phyloP scores from a whole-genome alignment of 371 early-diverging fungal species.

The Lichtheimia corymbifera region DNA sequence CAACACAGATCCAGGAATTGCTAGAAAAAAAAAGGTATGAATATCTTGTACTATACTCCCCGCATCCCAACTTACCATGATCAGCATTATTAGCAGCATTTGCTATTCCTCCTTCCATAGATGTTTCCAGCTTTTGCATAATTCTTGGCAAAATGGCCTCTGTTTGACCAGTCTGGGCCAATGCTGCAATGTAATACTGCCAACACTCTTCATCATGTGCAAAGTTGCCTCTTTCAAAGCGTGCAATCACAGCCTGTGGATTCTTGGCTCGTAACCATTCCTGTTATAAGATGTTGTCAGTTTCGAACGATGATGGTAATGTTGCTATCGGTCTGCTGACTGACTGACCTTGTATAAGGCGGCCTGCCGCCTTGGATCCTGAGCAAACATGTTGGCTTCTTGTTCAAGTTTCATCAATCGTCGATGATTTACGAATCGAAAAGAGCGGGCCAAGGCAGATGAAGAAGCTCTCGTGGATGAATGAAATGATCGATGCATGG shows the following conservation, averaged over 20 bases:
- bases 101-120: constrained; percentile 16
- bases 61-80: constrained; percentile 7
- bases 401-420: constrained; percentile 64
- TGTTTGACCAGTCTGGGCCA: constrained; percentile 64
- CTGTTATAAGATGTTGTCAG: constrained; percentile 26
- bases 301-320: not conserved
- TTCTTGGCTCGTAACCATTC: constrained; percentile 67
- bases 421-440: constrained; percentile 49
- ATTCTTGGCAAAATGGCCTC: constrained; percentile 68
- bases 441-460: constrained; percentile 13
- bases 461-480: constrained; percentile 10
- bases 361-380: constrained; percentile 67
- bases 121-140: constrained; percentile 61
- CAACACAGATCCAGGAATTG: constrained; percentile 29
- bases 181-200: constrained; percentile 71
- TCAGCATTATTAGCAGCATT: constrained; percentile 7
- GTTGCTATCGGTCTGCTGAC: not conserved
- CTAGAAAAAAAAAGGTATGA: not conserved
- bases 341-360: constrained; percentile 74
- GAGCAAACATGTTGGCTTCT: constrained; percentile 67
- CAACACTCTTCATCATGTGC: constrained; percentile 67
- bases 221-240: constrained; percentile 70
- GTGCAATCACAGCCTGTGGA: constrained; percentile 63
- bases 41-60: not conserved
- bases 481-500: constrained; percentile 10